phyloP scores from a whole-genome alignment of 1,284 basidiomycete genomes.

The Anthracocystis walkeri region DNA sequence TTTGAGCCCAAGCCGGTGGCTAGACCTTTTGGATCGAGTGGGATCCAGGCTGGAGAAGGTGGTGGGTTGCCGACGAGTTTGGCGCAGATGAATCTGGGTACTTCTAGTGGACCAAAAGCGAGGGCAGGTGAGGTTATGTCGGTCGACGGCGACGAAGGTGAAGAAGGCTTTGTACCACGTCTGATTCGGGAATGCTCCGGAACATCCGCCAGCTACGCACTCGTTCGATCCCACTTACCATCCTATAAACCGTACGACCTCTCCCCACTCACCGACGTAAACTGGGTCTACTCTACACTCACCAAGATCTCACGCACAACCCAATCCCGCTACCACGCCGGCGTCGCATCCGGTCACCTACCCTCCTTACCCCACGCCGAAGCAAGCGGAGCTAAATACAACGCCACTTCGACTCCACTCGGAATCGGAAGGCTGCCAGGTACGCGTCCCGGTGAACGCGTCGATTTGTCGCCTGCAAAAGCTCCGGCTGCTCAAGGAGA shows the following conservation, averaged over 20 bases:
- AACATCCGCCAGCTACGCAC: conserved; percentile 88
- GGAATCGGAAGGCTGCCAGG: neutral
- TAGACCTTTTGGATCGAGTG: neutral
- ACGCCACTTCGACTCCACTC: neutral
- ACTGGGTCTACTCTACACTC: conserved; percentile 84
- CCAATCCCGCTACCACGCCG: conserved; percentile 17
- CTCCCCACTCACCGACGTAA: conserved; percentile 87
- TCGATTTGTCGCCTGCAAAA: conserved; percentile 39
- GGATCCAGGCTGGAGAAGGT: neutral
- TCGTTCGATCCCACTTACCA: conserved; percentile 77
- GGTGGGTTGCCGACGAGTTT: neutral
- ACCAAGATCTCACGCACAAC: conserved; percentile 74
- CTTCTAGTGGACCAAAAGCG: neutral
- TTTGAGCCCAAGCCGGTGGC: conserved; percentile 71
- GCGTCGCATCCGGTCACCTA: conserved; percentile 12
- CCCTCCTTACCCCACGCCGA: conserved; percentile 16
- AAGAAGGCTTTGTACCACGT: conserved; percentile 55
- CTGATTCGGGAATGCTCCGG: conserved; percentile 86
- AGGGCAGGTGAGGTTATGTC: conserved; percentile 6
- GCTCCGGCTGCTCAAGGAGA: conserved; percentile 4
- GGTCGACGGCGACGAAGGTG: neutral
- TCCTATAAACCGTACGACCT: conserved; percentile 79
- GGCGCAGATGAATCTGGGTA: conserved; percentile 15
- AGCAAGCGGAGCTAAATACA: conserved; percentile 21
- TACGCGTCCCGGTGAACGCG: conserved; percentile 27